phyloP scores from a whole-genome alignment of 75 land plant genomes.

The Chamaecyparis obtusa region DNA sequence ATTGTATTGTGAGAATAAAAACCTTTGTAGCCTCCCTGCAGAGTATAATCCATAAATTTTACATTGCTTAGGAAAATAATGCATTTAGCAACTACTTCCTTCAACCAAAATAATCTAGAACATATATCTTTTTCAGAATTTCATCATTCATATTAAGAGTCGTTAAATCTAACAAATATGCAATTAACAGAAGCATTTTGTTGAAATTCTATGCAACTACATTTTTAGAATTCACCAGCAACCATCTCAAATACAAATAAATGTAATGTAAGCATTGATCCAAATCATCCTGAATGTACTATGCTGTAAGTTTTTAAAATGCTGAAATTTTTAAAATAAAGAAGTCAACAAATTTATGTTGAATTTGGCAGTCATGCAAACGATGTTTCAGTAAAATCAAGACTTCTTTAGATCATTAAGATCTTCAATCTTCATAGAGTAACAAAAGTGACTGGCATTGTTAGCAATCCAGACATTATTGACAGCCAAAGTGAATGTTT shows the following conservation, averaged over 20 bases:
- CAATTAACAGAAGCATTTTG: neutral
- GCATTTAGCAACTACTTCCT: neutral
- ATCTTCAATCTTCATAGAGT: neutral
- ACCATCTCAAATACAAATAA: neutral
- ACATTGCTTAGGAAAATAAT: neutral
- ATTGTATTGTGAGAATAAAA: slow-evolving; percentile 56
- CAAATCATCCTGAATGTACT: neutral
- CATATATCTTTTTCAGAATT: neutral
- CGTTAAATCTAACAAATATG: neutral
- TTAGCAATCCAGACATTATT: neutral
- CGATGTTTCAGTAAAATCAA: neutral
- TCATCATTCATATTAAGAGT: neutral
- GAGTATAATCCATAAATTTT: neutral
- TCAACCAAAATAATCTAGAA: neutral
- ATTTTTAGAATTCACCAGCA: neutral
- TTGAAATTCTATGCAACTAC: neutral
- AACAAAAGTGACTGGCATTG: neutral
- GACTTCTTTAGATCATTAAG: neutral
- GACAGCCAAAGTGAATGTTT: neutral
- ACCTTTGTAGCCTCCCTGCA: slow-evolving; percentile 57
- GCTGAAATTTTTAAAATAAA: neutral
- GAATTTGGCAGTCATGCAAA: neutral
- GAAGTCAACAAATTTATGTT: neutral
- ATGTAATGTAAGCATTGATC: neutral
- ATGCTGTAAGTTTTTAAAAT: neutral